Evolutionary conservation across 2,329 filamentous ascomycete species (phyloP).

Genomic region (Aureobasidium sp.): DNA sequence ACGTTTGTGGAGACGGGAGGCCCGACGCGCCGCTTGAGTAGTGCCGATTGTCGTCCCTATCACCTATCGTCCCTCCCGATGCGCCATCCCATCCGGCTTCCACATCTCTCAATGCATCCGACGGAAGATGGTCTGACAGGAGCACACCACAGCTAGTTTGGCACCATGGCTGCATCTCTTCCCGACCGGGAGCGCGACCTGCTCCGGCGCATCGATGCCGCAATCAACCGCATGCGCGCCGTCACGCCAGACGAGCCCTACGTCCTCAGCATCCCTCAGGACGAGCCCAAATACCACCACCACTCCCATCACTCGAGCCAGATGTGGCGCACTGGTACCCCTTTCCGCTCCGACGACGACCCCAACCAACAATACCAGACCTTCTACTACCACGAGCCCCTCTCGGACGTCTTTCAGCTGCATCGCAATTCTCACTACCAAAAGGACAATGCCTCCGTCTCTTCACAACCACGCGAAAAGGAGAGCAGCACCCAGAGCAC

Average conservation of each 20-base stretch:
- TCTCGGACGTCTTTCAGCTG: conserved; percentile 20
- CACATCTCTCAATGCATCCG: background rate
- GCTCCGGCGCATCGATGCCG: conserved; percentile 26
- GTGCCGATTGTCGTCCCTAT: background rate
- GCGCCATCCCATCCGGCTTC: background rate
- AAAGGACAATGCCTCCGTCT: conserved; percentile 32
- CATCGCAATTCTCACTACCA: conserved; percentile 19
- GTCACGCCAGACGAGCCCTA: conserved; percentile 38
- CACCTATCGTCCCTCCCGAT: background rate
- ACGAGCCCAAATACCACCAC: conserved; percentile 35
- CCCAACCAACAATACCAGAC: conserved; percentile 53
- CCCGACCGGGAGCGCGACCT: background rate
- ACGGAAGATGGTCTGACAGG: background rate
- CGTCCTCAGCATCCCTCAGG: conserved; percentile 40
- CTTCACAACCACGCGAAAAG: background rate
- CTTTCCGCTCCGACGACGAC: conserved; percentile 49
- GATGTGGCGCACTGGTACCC: conserved; percentile 39
- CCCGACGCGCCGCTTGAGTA: background rate
- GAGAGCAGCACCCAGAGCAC: conserved; percentile 31
- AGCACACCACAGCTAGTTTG: background rate
- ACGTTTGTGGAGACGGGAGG: background rate
- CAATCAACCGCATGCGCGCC: conserved; percentile 36
- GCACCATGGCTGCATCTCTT: conserved; percentile 2
- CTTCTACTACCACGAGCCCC: conserved; percentile 50
- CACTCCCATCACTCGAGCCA: conserved; percentile 33